phyloP scores from a whole-genome alignment of 2,329 filamentous ascomycete genomes.

The Exophiala xenobiotica region DNA sequence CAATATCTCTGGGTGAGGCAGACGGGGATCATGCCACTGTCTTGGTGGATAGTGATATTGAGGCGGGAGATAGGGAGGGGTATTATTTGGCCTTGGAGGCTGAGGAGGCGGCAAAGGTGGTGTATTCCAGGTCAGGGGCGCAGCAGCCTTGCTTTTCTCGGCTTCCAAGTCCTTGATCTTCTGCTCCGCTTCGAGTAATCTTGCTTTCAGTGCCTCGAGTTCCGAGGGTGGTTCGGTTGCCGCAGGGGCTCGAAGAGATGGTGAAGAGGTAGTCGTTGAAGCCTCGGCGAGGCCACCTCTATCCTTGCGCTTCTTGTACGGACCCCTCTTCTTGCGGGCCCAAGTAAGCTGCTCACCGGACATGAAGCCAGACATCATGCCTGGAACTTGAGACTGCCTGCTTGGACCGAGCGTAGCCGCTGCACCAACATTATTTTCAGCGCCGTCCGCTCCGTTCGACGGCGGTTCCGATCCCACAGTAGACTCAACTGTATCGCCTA shows the following conservation, averaged over 20 bases:
- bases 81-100: too few species aligned
- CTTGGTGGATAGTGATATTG: too few species aligned
- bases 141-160: slow-evolving; percentile 15
- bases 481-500: not conserved
- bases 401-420: not conserved
- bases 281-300: not conserved
- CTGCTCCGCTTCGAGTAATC: slow-evolving; percentile 20
- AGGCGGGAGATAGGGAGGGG: too few species aligned
- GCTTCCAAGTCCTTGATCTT: slow-evolving; percentile 24
- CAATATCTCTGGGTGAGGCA: too few species aligned
- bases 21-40: too few species aligned
- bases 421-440: not conserved
- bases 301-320: not conserved
- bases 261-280: not conserved
- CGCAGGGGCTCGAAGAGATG: not conserved
- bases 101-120: not conserved
- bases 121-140: slow-evolving; percentile 11
- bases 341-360: slow-evolving; percentile 12
- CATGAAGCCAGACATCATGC: slow-evolving; percentile 20
- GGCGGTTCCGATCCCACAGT: slow-evolving; percentile 1
- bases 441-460: not conserved
- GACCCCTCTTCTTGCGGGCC: slow-evolving; percentile 1
- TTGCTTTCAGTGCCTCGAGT: slow-evolving; percentile 20
- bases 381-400: slow-evolving; percentile 8
- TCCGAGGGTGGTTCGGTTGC: slow-evolving; percentile 6